Evolutionary conservation across 345 rosid species (phyloP).

Genomic region (Firmiana major): DNA sequence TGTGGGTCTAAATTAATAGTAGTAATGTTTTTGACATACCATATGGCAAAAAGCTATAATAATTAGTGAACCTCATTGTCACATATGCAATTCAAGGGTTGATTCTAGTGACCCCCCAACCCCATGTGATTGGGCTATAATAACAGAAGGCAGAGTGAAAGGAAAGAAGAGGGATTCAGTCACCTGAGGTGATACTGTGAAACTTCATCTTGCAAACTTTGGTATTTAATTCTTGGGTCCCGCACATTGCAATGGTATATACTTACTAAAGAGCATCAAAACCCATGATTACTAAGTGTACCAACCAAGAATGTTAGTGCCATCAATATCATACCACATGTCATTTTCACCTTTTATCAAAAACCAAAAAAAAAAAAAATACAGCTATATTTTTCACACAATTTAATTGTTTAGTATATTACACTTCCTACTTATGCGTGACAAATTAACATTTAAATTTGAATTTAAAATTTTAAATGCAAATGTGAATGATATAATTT

Average conservation of each 20-base stretch:
- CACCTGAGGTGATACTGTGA: neutral
- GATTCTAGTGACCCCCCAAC: neutral
- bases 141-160: neutral
- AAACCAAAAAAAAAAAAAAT: no score
- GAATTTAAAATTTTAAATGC: no score
- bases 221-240: slow-evolving; percentile 11
- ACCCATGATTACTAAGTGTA: slow-evolving; percentile 14
- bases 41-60: neutral
- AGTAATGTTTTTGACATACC: neutral
- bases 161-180: neutral
- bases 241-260: neutral
- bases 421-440: no score
- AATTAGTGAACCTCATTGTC: neutral
- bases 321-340: no score
- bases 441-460: no score
- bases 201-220: neutral
- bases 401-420: no score
- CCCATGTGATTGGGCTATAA: slow-evolving; percentile 17
- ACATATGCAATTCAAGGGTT: neutral
- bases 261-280: neutral
- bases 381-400: no score
- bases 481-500: no score
- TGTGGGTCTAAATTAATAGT: no score
- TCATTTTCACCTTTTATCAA: no score
- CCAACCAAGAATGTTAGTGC: slow-evolving; percentile 20